These are phyloP conservation scores for Neurospora sp. DNA, from an alignment of 2,329 filamentous ascomycete species.

Conservation along the genomic window DNA sequence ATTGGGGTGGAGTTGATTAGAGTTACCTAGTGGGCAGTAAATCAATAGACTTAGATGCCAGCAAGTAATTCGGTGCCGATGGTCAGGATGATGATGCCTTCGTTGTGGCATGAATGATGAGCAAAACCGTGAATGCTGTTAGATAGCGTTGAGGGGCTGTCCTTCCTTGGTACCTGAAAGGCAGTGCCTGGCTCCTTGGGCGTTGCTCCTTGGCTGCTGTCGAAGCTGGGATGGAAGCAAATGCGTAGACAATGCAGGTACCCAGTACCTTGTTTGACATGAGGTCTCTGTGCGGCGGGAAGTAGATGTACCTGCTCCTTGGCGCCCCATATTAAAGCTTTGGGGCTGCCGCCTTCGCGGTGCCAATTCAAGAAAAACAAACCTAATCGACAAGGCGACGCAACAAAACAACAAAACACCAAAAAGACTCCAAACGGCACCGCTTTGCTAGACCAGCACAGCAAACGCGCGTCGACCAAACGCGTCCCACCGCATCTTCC, in stretches of 20 bases:
- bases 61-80: neutral
- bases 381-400: neutral
- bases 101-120: neutral
- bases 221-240: neutral
- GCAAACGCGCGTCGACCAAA: slow-evolving; percentile 6
- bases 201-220: neutral
- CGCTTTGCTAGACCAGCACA: neutral
- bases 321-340: neutral
- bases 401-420: neutral
- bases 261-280: neutral
- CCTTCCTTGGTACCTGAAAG: neutral
- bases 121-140: neutral
- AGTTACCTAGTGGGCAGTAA: neutral
- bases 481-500: neutral
- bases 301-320: neutral
- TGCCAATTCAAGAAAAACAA: neutral
- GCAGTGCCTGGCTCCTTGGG: neutral
- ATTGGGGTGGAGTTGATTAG: neutral
- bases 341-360: neutral
- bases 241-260: neutral
- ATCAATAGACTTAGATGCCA: neutral
- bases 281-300: neutral
- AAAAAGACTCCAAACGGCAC: neutral
- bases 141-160: neutral
- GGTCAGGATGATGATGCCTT: neutral